Evolutionary conservation across 768 basidiomycete genomes (phyloP).

Genomic region (Agrocybe pediades): DNA sequence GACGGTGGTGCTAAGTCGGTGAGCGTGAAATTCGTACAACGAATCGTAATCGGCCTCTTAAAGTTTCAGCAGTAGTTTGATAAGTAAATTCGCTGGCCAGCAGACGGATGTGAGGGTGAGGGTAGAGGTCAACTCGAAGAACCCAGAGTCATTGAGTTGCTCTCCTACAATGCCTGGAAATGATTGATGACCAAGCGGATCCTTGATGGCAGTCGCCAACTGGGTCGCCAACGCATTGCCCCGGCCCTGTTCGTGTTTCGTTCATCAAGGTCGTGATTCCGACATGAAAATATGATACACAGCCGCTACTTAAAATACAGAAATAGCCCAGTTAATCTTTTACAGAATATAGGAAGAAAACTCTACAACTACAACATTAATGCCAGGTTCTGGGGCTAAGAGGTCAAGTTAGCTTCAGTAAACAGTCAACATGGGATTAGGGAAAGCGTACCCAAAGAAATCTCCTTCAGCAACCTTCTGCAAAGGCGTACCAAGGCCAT

Average conservation of each 20-base stretch:
- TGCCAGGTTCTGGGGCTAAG: slow-evolving; percentile 23
- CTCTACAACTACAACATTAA: slow-evolving; percentile 5
- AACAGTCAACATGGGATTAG: not conserved
- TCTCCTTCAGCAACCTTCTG: slow-evolving; percentile 24
- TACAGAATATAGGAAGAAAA: not conserved
- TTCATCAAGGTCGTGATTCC: no score
- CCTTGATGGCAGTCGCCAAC: slow-evolving; percentile 17
- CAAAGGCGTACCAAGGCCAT: slow-evolving; percentile 38
- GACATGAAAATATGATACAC: not conserved
- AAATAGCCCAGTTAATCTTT: not conserved
- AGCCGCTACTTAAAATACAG: not conserved
- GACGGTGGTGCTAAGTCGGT: slow-evolving; percentile 1
- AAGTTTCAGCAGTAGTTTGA: slow-evolving; percentile 3
- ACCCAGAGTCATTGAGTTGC: not conserved
- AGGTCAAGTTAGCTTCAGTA: not conserved
- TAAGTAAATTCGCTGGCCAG: slow-evolving; percentile 28
- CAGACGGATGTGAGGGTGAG: slow-evolving; percentile 27
- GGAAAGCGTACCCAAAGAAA: slow-evolving; percentile 19
- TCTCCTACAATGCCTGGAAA: no score
- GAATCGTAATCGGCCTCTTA: slow-evolving; percentile 7
- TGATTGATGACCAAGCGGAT: slow-evolving; percentile 3
- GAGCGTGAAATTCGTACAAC: slow-evolving; percentile 13
- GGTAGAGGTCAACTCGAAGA: slow-evolving; percentile 26
- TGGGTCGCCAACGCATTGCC: slow-evolving; percentile 9
- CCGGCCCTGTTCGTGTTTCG: slow-evolving; percentile 15